Percentiles rank a stretch among this genome's conserved stretches.
Evolutionary conservation across 2,329 filamentous ascomycete species (phyloP).

Genomic region (Alternaria sp.): DNA sequence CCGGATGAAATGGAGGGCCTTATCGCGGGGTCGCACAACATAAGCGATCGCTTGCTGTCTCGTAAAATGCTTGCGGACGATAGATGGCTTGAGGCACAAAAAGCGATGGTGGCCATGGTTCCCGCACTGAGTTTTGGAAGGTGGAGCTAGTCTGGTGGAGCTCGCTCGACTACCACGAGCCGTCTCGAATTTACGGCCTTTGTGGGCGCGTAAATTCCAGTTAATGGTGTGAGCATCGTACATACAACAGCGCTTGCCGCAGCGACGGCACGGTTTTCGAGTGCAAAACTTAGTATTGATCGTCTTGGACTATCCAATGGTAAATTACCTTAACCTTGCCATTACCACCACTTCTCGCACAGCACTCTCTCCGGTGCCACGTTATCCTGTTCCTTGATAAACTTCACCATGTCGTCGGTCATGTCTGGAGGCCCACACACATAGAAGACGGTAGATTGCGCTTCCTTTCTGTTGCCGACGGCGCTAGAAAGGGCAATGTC

Average conservation of each 20-base stretch:
- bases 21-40: slow-evolving; percentile 15
- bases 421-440: slow-evolving; percentile 60
- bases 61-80: not conserved
- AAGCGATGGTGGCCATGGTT: not conserved
- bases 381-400: slow-evolving; percentile 49
- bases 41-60: slow-evolving; percentile 6
- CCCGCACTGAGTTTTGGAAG: not conserved
- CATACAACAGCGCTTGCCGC: slow-evolving; percentile 29
- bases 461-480: slow-evolving; percentile 47
- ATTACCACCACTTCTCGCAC: slow-evolving; percentile 63
- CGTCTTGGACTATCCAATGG: slow-evolving; percentile 5
- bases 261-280: slow-evolving; percentile 5
- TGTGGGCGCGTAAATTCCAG: slow-evolving; percentile 37
- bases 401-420: slow-evolving; percentile 57
- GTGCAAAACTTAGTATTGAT: slow-evolving; percentile 6
- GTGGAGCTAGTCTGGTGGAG: slow-evolving; percentile 9
- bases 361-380: slow-evolving; percentile 53
- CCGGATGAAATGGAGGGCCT: slow-evolving; percentile 4
- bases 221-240: slow-evolving; percentile 33
- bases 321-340: slow-evolving; percentile 3
- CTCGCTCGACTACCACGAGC: slow-evolving; percentile 14
- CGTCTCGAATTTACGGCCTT: slow-evolving; percentile 27
- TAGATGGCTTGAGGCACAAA: not conserved
- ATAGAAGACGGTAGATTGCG: slow-evolving; percentile 54
- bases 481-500: slow-evolving; percentile 52